phyloP scores from a whole-genome alignment of 78 protist species.

The Monosiga brevicollis region DNA sequence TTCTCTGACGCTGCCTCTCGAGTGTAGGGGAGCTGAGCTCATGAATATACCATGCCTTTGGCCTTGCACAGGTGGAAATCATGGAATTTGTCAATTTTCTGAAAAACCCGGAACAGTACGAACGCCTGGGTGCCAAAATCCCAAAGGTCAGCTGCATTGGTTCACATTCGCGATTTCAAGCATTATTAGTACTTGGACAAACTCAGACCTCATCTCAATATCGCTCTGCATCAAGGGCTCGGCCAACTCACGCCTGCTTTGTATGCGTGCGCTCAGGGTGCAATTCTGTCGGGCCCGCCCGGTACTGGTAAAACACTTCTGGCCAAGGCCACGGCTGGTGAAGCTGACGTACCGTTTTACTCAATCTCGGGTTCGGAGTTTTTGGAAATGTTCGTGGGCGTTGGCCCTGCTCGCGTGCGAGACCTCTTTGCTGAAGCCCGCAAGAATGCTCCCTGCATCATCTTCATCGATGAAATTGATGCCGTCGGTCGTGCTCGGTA shows the following conservation, averaged over 20 bases:
- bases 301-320: conserved; percentile 94
- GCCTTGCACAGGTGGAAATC: no score
- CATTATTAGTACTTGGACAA: no score
- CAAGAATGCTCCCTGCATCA: conserved; percentile 73
- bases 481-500: conserved; percentile 64
- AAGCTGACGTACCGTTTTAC: conserved; percentile 91
- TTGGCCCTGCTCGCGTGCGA: conserved; percentile 79
- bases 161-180: no score
- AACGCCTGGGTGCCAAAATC: conserved; percentile 77
- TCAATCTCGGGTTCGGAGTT: conserved; percentile 91
- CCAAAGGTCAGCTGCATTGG: conserved; percentile 53
- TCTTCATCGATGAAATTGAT: conserved; percentile 91
- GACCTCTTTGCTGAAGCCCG: conserved; percentile 67
- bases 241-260: no score
- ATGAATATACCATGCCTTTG: no score
- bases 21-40: no score
- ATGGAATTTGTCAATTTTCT: conserved; percentile 89
- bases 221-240: no score
- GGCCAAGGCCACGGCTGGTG: conserved; percentile 87
- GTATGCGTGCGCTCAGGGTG: conserved; percentile 42
- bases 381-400: conserved; percentile 93
- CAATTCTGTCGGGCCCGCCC: conserved; percentile 88
- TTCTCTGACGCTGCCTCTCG: no score
- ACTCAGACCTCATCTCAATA: no score
- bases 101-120: conserved; percentile 73